Evolutionary conservation across 306 rosid genomes (phyloP).

Genomic region (Gillenia trifoliata): DNA sequence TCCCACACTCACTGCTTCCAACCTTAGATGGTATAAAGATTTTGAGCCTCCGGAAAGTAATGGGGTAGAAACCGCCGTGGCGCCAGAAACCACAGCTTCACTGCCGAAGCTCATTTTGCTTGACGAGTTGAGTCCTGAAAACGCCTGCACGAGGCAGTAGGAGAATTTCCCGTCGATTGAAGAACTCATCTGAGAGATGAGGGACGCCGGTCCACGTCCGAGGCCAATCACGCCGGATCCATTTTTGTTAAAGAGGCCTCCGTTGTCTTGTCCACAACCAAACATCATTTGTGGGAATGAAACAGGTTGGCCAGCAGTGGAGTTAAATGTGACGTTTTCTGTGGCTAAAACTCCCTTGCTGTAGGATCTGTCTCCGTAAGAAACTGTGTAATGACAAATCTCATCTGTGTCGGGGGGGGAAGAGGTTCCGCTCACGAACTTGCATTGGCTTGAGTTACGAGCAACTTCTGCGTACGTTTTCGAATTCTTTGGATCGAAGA

Average conservation of each 20-base stretch:
- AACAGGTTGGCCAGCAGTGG: background rate
- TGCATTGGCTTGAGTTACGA: background rate
- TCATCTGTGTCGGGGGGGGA: background rate
- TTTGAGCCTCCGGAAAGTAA: background rate
- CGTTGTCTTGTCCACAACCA: background rate
- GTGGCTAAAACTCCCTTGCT: constrained; percentile 32
- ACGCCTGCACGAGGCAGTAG: background rate
- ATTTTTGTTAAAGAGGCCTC: background rate
- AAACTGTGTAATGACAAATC: background rate
- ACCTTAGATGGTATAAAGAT: background rate
- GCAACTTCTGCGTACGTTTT: background rate
- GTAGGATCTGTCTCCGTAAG: constrained; percentile 1
- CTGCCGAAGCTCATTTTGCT: constrained; percentile 1
- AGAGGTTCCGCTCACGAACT: background rate
- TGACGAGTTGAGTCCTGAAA: background rate
- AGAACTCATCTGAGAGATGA: background rate
- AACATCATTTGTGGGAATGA: background rate
- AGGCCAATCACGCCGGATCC: background rate
- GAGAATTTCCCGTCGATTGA: background rate
- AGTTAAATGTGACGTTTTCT: constrained; percentile 36
- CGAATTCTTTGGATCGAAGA: background rate
- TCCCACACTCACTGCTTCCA: background rate
- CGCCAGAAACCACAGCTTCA: background rate
- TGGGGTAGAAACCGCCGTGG: constrained; percentile 10
- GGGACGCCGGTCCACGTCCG: background rate